Conservation (phyloP, 495 filamentous ascomycete genomes). For the Penicillium antarcticum region DNA sequence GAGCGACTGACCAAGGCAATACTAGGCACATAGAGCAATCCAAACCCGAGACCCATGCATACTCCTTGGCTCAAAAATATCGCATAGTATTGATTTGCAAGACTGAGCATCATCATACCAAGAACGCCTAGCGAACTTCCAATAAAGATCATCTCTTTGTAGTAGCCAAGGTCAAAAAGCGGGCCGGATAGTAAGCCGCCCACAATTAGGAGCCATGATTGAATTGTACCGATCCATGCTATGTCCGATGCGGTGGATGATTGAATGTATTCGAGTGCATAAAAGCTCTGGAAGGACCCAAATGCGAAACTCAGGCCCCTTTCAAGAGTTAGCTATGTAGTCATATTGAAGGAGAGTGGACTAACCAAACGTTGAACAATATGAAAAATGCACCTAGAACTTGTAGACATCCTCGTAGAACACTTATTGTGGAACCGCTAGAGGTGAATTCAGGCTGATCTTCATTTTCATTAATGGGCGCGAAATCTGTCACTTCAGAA, state of each 20-base stretch:
- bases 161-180: slow-evolving; percentile 42
- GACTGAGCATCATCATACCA: slow-evolving; percentile 44
- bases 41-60: slow-evolving; percentile 31
- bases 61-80: slow-evolving; percentile 37
- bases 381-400: slow-evolving; percentile 27
- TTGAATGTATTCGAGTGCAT: slow-evolving; percentile 25
- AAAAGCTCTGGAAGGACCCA: slow-evolving; percentile 46
- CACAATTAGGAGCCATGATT: slow-evolving; percentile 37
- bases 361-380: slow-evolving; percentile 31
- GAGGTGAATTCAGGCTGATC: background rate
- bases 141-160: slow-evolving; percentile 19
- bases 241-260: slow-evolving; percentile 21
- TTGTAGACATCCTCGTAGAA: slow-evolving; percentile 17
- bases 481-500: background rate
- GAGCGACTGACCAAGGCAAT: slow-evolving; percentile 37
- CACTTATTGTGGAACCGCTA: background rate
- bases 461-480: background rate
- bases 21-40: slow-evolving; percentile 38
- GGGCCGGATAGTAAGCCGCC: slow-evolving; percentile 38
- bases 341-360: background rate
- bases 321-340: background rate
- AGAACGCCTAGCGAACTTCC: slow-evolving; percentile 31
- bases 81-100: slow-evolving; percentile 27
- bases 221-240: slow-evolving; percentile 48
- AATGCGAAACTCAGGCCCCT: slow-evolving; percentile 39